Percentiles rank a stretch among this genome's conserved stretches.
Conservation (phyloP, 306 rosid species). For the Trichosanthes cucumerina region DNA sequence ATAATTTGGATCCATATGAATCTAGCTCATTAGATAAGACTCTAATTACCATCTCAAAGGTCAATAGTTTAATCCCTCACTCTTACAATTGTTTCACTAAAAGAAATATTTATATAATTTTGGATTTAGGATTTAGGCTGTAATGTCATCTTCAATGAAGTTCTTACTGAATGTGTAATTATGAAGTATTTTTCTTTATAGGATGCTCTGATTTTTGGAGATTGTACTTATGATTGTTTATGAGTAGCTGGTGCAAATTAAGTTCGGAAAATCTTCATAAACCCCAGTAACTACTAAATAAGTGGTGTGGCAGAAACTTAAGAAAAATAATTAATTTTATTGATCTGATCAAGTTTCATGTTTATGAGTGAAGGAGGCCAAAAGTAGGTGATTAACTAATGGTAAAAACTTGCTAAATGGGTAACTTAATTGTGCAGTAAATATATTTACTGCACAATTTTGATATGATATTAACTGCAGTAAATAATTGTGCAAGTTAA, state of each 20-base stretch:
- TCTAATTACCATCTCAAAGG: too few relatives aligned
- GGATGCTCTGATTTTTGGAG: neutral
- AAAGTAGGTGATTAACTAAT: neutral
- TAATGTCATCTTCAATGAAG: neutral
- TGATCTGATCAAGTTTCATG: neutral
- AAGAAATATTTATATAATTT: neutral
- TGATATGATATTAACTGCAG: too few relatives aligned
- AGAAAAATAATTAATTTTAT: neutral
- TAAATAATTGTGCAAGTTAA: too few relatives aligned
- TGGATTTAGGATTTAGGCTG: neutral
- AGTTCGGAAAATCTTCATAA: neutral
- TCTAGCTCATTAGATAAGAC: too few relatives aligned
- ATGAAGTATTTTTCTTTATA: neutral
- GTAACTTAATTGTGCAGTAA: neutral
- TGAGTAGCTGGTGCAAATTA: neutral
- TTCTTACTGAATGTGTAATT: neutral
- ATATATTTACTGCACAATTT: too few relatives aligned
- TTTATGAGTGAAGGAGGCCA: neutral
- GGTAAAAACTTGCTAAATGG: neutral
- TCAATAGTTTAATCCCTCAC: too few relatives aligned
- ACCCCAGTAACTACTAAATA: neutral
- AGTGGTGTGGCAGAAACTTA: conserved; percentile 1
- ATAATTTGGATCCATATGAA: neutral
- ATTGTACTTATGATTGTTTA: neutral
- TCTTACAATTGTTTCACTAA: too few relatives aligned